Evolutionary conservation across 257 asterid genomes (phyloP).

Genomic region (Primulina eburnea): DNA sequence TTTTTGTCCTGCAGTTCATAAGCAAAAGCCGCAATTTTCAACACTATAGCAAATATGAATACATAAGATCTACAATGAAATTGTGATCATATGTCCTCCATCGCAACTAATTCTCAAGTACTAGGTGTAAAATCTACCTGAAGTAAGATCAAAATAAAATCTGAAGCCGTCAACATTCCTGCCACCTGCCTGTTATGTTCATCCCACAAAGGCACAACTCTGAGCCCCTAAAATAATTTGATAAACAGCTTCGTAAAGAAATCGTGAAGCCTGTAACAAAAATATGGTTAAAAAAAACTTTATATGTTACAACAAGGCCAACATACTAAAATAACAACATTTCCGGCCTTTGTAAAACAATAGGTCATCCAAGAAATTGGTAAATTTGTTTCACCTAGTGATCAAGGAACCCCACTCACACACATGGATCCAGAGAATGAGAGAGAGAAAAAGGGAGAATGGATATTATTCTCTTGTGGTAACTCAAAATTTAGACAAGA

Average conservation of each 20-base stretch:
- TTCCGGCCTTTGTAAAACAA: not conserved
- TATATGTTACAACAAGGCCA: not conserved
- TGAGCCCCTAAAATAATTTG: constrained; percentile 40
- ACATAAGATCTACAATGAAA: not conserved
- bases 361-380: not conserved
- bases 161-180: constrained; percentile 74
- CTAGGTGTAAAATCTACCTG: constrained; percentile 37
- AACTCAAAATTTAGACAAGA: too few species aligned
- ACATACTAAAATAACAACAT: not conserved
- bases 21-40: not conserved
- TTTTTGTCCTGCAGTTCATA: not conserved
- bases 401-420: not conserved
- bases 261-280: not conserved
- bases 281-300: not conserved
- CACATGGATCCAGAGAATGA: not conserved
- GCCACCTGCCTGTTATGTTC: constrained; percentile 36
- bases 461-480: too few species aligned
- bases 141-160: constrained; percentile 59
- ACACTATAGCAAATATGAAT: not conserved
- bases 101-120: not conserved
- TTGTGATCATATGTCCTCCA: not conserved
- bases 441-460: too few species aligned
- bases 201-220: constrained; percentile 59
- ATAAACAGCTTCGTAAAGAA: constrained; percentile 19
- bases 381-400: not conserved